Conservation (phyloP, 2,329 filamentous ascomycete genomes). For the Ophiostoma populinum region DNA sequence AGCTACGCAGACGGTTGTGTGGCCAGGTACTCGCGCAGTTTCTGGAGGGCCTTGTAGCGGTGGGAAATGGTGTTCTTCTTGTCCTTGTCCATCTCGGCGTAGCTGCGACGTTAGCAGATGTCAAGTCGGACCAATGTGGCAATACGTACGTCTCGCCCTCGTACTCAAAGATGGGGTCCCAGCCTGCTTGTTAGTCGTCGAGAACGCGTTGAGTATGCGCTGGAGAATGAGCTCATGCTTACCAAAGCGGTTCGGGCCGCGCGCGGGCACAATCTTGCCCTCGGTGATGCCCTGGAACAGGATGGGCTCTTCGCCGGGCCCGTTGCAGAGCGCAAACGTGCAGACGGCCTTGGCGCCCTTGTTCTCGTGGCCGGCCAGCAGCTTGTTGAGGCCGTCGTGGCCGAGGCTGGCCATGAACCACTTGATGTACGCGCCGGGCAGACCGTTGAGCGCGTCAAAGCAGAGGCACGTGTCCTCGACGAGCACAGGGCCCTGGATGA, state of each 20-base stretch:
- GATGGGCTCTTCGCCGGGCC: slow-evolving; percentile 66
- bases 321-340: slow-evolving; percentile 83
- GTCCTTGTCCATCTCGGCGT: slow-evolving; percentile 84
- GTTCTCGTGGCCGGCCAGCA: slow-evolving; percentile 75
- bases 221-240: too few species aligned
- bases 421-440: slow-evolving; percentile 95
- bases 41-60: slow-evolving; percentile 69
- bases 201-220: too few species aligned
- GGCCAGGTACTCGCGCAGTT: slow-evolving; percentile 68
- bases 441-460: slow-evolving; percentile 76
- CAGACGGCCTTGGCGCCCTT: slow-evolving; percentile 88
- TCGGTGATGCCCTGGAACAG: slow-evolving; percentile 84
- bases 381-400: slow-evolving; percentile 71
- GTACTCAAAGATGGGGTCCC: slow-evolving; percentile 94
- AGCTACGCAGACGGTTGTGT: slow-evolving; percentile 21
- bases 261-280: slow-evolving; percentile 67
- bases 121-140: too few species aligned
- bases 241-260: slow-evolving; percentile 75
- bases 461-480: slow-evolving; percentile 93
- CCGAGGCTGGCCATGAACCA: slow-evolving; percentile 80
- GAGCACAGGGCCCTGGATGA: slow-evolving; percentile 75
- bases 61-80: slow-evolving; percentile 91
- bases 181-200: slow-evolving; percentile 40
- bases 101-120: slow-evolving; percentile 29
- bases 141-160: slow-evolving; percentile 56